Evolutionary conservation across 2,329 filamentous ascomycete species (phyloP).

Genomic region (Penicillium hordei): DNA sequence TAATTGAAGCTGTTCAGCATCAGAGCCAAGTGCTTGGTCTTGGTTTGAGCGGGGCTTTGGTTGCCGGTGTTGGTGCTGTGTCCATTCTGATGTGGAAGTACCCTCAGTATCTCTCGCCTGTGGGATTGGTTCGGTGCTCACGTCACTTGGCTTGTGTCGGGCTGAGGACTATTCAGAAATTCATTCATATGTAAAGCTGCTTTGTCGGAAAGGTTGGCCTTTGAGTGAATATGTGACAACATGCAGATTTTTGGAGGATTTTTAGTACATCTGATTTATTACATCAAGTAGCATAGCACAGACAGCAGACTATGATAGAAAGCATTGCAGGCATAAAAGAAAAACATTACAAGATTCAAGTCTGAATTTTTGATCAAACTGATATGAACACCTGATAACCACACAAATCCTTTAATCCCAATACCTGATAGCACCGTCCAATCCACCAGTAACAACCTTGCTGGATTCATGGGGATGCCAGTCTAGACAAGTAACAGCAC

Average conservation of each 20-base stretch:
- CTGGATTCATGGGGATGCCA: slow-evolving; percentile 98
- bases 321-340: not conserved
- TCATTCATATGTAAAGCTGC: not conserved
- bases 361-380: slow-evolving; percentile 5
- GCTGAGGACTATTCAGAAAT: slow-evolving; percentile 7
- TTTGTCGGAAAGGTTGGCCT: not conserved
- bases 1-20: slow-evolving; percentile 66
- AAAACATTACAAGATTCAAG: not conserved
- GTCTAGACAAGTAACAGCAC: slow-evolving; percentile 78
- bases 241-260: not conserved
- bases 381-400: slow-evolving; percentile 11
- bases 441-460: slow-evolving; percentile 85
- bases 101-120: slow-evolving; percentile 24
- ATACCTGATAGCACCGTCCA: slow-evolving; percentile 85
- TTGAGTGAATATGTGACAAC: not conserved
- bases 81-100: slow-evolving; percentile 35
- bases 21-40: slow-evolving; percentile 64
- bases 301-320: not conserved
- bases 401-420: slow-evolving; percentile 69
- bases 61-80: slow-evolving; percentile 31
- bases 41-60: slow-evolving; percentile 30
- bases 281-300: not conserved
- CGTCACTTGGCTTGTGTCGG: slow-evolving; percentile 19
- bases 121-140: slow-evolving; percentile 17
- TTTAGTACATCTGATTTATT: not conserved